Conservation (phyloP, 106 monocot genomes). For the Posidonia australis region DNA sequence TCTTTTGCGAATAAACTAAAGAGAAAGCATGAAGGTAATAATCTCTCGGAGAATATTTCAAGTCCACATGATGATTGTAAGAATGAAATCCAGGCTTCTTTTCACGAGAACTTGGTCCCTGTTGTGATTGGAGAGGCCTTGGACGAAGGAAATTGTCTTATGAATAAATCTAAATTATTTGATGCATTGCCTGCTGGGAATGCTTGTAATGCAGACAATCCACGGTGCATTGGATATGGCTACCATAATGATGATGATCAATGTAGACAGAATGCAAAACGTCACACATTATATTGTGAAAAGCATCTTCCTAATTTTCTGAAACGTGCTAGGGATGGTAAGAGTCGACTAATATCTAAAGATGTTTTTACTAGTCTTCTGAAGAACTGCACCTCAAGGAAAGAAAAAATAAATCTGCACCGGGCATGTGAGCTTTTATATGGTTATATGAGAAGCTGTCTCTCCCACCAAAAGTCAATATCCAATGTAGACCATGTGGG, state of each 20-base stretch:
- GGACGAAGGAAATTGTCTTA: conserved; percentile 42
- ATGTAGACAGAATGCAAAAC: conserved; percentile 55
- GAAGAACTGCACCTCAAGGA: conserved; percentile 45
- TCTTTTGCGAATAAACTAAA: conserved; percentile 12
- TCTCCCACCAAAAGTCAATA: conserved; percentile 37
- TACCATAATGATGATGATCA: conserved; percentile 24
- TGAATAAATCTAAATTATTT: conserved; percentile 35
- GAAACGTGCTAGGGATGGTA: conserved; percentile 55
- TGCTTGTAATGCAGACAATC: conserved; percentile 11
- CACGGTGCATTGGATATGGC: conserved; percentile 56
- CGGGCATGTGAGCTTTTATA: conserved; percentile 83
- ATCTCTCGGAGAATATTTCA: conserved; percentile 12
- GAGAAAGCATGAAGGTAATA: conserved; percentile 23
- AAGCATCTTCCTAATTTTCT: conserved; percentile 74
- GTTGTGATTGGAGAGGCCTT: conserved; percentile 28
- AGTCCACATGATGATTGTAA: conserved; percentile 13
- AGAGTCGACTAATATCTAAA: conserved; percentile 60
- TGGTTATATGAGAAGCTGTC: conserved; percentile 61
- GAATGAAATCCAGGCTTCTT: conserved; percentile 15
- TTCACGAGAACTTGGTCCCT: conserved; percentile 24
- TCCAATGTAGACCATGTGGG: conserved; percentile 34
- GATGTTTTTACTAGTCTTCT: conserved; percentile 64
- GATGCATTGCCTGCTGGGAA: conserved; percentile 25
- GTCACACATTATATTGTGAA: conserved; percentile 74
- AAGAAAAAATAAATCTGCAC: conserved; percentile 56